phyloP scores from a whole-genome alignment of 2,329 filamentous ascomycete genomes.

The Fusarium pininemorale region DNA sequence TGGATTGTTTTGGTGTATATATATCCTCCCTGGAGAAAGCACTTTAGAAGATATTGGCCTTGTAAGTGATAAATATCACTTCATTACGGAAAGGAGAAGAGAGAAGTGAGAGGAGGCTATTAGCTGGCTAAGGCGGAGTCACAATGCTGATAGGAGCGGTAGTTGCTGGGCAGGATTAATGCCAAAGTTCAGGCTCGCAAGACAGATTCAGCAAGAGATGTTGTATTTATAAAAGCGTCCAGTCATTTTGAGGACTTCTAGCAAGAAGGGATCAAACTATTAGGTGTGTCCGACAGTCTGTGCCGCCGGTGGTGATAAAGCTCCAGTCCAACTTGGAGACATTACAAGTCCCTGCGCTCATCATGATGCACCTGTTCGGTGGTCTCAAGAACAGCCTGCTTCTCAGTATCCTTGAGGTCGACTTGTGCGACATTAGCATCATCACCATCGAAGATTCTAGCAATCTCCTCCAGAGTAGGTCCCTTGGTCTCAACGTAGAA shows the following conservation, averaged over 20 bases:
- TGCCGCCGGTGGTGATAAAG: too few relatives aligned
- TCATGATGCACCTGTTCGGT: not conserved
- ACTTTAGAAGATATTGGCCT: rapidly evolving
- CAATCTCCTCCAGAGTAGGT: constrained; percentile 69
- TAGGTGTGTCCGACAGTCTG: not conserved
- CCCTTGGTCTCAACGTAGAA: constrained; percentile 76
- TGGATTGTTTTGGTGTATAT: rapidly evolving
- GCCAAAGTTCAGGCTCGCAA: not conserved
- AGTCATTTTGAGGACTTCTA: not conserved
- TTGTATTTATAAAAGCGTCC: not conserved
- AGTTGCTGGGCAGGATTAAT: rapidly evolving
- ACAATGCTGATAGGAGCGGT: rapidly evolving
- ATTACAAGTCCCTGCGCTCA: constrained; percentile 3
- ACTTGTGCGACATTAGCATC: constrained; percentile 49
- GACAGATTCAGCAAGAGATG: not conserved
- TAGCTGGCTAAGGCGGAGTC: not conserved
- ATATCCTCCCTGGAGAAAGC: not conserved
- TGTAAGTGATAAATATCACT: too few relatives aligned
- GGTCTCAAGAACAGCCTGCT: constrained; percentile 8
- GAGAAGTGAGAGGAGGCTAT: rapidly evolving
- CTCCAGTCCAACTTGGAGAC: not conserved
- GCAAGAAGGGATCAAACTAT: not conserved
- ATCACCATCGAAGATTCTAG: constrained; percentile 75
- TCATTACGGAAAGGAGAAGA: not conserved
- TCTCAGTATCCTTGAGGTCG: not conserved